Evolutionary conservation across 306 rosid species (phyloP).

Genomic region (Trifolium fragiferum): DNA sequence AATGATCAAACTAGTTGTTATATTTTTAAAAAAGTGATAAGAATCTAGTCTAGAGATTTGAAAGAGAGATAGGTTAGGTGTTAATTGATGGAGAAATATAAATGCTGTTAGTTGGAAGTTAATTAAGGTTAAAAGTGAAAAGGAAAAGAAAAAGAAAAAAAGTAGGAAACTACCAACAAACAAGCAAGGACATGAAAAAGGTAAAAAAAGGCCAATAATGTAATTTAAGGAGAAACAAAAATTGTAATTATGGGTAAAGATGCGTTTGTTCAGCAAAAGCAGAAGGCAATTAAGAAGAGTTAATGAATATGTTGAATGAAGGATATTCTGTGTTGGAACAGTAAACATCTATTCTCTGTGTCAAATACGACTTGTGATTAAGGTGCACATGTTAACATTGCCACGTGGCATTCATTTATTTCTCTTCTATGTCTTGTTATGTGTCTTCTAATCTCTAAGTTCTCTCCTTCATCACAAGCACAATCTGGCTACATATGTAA

Average conservation of each 20-base stretch:
- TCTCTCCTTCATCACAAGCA: neutral
- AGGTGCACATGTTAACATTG: conserved; percentile 42
- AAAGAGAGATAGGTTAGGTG: neutral
- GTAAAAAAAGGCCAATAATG: conserved; percentile 31
- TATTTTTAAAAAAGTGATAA: no score
- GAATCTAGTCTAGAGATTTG: neutral
- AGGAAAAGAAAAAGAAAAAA: neutral
- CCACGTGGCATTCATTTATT: conserved; percentile 45
- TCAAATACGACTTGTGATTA: conserved; percentile 46
- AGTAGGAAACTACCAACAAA: neutral
- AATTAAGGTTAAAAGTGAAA: conserved; percentile 12
- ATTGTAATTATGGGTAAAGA: conserved; percentile 10
- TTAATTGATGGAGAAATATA: neutral
- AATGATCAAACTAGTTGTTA: no score
- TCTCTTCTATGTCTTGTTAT: neutral
- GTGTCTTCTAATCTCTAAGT: neutral
- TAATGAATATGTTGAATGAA: neutral
- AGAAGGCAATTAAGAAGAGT: conserved; percentile 31
- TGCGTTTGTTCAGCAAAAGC: neutral
- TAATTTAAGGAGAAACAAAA: conserved; percentile 30
- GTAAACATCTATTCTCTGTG: conserved; percentile 40
- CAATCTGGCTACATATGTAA: neutral
- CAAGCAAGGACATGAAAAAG: neutral
- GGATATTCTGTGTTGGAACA: conserved; percentile 35
- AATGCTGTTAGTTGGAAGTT: conserved; percentile 37